Conservation (phyloP, 1,139 yeast genomes). For the Magnusiomyces paraingens region DNA sequence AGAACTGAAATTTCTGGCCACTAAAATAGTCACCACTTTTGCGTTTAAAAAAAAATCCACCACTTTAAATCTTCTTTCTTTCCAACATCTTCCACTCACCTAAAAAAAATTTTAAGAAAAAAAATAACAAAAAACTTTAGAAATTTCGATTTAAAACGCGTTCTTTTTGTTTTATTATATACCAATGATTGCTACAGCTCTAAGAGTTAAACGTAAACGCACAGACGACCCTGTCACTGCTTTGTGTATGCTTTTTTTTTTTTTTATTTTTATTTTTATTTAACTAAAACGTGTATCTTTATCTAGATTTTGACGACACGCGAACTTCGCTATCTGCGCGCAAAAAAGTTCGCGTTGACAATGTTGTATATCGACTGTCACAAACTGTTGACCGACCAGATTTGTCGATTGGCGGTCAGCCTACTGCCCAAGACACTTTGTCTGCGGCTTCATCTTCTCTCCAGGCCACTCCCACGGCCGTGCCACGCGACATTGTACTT, state of each 20-base stretch:
- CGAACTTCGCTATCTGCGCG: not conserved
- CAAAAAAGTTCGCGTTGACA: conserved; percentile 4
- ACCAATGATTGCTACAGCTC: conserved; percentile 1
- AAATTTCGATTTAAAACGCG: no score
- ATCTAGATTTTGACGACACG: conserved; percentile 5
- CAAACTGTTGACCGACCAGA: conserved; percentile 3
- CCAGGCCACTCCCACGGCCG: not conserved
- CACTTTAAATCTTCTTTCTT: no score
- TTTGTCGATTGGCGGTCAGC: not conserved
- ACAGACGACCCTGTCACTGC: conserved; percentile 86
- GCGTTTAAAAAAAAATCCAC: no score
- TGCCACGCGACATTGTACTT: not conserved
- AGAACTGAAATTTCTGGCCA: no score
- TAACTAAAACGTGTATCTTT: no score
- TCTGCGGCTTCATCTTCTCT: not conserved
- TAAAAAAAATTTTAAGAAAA: no score
- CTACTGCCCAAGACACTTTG: not conserved
- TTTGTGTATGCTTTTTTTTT: conserved; percentile 38
- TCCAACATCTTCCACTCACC: no score
- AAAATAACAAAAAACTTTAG: no score
- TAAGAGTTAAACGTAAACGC: conserved; percentile 74
- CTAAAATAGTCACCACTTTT: no score
- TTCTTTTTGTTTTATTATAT: no score
- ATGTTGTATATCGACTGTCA: conserved; percentile 4
- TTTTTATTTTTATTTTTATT: not conserved